Percentiles rank a stretch among this genome's conserved stretches.
phyloP scores from a whole-genome alignment of 805 yeast species.

The Wickerhamiella galacta region DNA sequence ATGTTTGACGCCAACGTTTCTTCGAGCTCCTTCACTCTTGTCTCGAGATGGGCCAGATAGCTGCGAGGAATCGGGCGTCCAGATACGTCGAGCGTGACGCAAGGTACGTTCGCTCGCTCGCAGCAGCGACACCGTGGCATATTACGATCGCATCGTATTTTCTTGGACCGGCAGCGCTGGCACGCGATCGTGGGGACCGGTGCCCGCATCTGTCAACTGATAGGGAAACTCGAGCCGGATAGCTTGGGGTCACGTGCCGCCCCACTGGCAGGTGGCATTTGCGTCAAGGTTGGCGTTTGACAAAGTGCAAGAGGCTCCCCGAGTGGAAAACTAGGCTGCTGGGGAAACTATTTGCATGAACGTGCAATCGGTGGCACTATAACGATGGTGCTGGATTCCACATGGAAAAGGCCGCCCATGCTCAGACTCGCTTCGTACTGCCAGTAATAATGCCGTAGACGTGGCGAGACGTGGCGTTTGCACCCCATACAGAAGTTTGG shows the following conservation, averaged over 20 bases:
- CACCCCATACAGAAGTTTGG: too few relatives aligned
- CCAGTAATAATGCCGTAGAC: too few relatives aligned
- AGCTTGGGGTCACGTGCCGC: not conserved
- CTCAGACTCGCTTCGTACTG: too few relatives aligned
- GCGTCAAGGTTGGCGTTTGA: too few relatives aligned
- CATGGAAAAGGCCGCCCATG: too few relatives aligned
- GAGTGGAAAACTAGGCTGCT: too few relatives aligned
- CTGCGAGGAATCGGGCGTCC: constrained; percentile 69
- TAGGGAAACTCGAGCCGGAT: not conserved
- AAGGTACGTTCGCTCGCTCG: constrained; percentile 46
- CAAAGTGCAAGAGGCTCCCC: too few relatives aligned
- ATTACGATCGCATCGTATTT: constrained; percentile 49
- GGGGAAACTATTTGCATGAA: too few relatives aligned
- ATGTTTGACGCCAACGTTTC: constrained; percentile 22
- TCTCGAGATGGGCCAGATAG: constrained; percentile 57
- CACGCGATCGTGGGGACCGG: constrained; percentile 34
- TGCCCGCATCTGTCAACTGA: not conserved
- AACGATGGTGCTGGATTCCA: too few relatives aligned
- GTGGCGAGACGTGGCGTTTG: too few relatives aligned
- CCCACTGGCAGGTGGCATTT: not conserved
- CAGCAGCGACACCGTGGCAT: constrained; percentile 55
- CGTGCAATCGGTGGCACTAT: too few relatives aligned
- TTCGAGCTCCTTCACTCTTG: constrained; percentile 42
- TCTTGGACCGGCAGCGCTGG: constrained; percentile 57
- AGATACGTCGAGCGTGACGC: constrained; percentile 76